A percentile compares a stretch with the other conserved stretches of the same genome.
phyloP scores from a whole-genome alignment of 371 early-diverging fungal genomes.

The Paramicrosporidium saccamoebae region DNA sequence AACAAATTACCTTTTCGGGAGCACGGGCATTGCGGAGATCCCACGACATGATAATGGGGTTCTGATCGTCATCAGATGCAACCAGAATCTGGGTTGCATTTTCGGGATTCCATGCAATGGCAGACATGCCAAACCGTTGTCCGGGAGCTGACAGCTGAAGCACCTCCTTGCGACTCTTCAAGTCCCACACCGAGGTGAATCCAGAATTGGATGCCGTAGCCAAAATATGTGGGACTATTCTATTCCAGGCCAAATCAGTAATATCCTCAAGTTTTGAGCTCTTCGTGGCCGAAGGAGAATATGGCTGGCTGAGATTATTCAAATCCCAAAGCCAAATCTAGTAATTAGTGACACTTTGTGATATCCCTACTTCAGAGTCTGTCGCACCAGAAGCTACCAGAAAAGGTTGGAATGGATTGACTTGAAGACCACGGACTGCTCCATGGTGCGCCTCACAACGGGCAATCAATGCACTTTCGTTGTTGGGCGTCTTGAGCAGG shows the following conservation, averaged over 20 bases:
- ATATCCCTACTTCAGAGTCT: slow-evolving; percentile 39
- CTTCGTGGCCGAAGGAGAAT: slow-evolving; percentile 47
- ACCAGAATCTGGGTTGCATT: slow-evolving; percentile 73
- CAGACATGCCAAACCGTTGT: slow-evolving; percentile 29
- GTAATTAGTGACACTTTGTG: background rate
- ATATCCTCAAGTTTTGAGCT: slow-evolving; percentile 54
- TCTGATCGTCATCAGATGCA: slow-evolving; percentile 55
- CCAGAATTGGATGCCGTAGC: slow-evolving; percentile 67
- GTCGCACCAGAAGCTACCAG: slow-evolving; percentile 61
- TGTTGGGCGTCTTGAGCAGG: no score
- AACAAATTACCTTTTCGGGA: slow-evolving; percentile 26
- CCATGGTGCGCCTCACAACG: slow-evolving; percentile 40
- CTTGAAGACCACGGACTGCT: slow-evolving; percentile 61
- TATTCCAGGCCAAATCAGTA: slow-evolving; percentile 66
- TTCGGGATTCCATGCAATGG: slow-evolving; percentile 76
- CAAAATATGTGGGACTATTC: slow-evolving; percentile 64
- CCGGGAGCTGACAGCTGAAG: slow-evolving; percentile 19
- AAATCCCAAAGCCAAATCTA: slow-evolving; percentile 54
- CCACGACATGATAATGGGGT: slow-evolving; percentile 57
- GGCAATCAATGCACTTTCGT: slow-evolving; percentile 17
- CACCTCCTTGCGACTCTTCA: slow-evolving; percentile 50
- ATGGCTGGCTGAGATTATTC: slow-evolving; percentile 39
- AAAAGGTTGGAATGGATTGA: slow-evolving; percentile 51
- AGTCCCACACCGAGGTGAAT: slow-evolving; percentile 76
- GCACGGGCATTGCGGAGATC: slow-evolving; percentile 71